A percentile compares a stretch with the other conserved stretches of the same genome.
Conservation (phyloP, 2,329 filamentous ascomycete species). For the Zymoseptoria passerinii region DNA sequence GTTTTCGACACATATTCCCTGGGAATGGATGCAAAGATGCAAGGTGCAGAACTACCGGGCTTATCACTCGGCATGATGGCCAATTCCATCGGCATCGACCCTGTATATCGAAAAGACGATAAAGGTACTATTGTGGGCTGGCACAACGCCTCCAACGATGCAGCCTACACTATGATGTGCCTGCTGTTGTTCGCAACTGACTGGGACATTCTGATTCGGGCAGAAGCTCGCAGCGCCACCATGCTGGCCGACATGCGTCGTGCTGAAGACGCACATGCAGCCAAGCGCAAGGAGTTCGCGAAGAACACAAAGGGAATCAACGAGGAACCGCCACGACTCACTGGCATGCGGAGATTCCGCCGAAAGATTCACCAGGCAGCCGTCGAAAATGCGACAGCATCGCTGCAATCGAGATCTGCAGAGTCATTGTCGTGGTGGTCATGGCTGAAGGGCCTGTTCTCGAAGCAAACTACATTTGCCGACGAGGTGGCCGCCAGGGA, state of each 20-base stretch:
- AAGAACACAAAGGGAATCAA: background rate
- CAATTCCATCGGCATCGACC: conserved; percentile 55
- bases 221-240: background rate
- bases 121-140: conserved; percentile 39
- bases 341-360: too few relatives aligned
- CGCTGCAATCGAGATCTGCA: background rate
- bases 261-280: background rate
- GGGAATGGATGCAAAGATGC: conserved; percentile 1
- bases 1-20: conserved; percentile 46
- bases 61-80: conserved; percentile 15
- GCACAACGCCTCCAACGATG: conserved; percentile 28
- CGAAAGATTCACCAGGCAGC: too few relatives aligned
- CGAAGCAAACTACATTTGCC: background rate
- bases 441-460: background rate
- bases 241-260: background rate
- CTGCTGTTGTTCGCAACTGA: conserved; percentile 16
- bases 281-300: background rate
- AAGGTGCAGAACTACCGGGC: background rate
- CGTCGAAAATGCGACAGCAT: too few relatives aligned
- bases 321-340: too few relatives aligned
- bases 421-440: background rate
- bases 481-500: background rate
- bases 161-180: conserved; percentile 25
- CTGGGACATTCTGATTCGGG: background rate
- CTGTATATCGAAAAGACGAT: conserved; percentile 29